Evolutionary conservation across 768 basidiomycete species (phyloP).

Genomic region (Suillus lakei): DNA sequence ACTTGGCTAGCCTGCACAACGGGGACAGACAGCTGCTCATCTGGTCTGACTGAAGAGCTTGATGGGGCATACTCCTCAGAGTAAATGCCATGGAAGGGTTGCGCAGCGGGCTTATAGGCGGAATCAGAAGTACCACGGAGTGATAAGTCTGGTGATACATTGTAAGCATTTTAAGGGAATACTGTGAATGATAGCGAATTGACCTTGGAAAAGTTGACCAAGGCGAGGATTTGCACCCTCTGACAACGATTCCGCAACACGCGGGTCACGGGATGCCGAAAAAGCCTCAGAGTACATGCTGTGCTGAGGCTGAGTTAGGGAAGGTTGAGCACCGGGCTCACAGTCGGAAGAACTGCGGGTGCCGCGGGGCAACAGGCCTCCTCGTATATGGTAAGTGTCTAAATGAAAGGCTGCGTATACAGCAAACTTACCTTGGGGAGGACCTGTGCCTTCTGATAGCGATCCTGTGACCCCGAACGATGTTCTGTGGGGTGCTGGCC

Average conservation of each 20-base stretch:
- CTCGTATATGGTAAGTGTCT: not conserved
- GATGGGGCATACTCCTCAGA: not conserved
- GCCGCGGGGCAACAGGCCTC: not conserved
- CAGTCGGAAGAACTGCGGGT: not conserved
- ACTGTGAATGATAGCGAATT: not conserved
- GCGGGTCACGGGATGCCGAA: not conserved
- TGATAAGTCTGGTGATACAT: not conserved
- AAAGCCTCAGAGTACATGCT: not conserved
- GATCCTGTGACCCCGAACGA: not conserved
- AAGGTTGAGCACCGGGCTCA: not conserved
- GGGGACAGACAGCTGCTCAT: not conserved
- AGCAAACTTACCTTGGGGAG: not conserved
- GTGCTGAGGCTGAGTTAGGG: not conserved
- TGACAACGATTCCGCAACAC: not conserved
- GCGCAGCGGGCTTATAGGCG: too few relatives aligned
- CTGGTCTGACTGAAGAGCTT: not conserved
- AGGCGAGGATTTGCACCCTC: not conserved
- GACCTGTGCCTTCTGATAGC: not conserved
- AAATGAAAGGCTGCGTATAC: not conserved
- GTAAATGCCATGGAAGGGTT: not conserved
- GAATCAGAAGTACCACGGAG: not conserved
- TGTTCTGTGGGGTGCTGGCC: not conserved
- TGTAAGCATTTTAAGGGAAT: not conserved
- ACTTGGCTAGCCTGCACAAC: not conserved
- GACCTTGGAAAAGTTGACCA: not conserved